Conservation (phyloP, 129 eudicot species). For the Tanacetum coccineum region DNA sequence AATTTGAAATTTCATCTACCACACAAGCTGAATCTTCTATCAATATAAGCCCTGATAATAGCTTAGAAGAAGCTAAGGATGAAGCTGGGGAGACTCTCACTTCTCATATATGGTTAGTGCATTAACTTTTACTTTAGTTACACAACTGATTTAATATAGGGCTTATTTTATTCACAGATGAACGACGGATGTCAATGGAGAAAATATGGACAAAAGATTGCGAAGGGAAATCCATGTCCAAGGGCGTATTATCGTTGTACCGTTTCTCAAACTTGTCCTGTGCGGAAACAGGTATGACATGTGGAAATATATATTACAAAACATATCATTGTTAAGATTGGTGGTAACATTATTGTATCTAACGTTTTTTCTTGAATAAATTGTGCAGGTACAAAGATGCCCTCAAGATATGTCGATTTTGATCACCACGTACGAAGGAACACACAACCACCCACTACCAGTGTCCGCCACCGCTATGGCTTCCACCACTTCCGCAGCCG, state of each 20-base stretch:
- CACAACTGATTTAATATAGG: not conserved
- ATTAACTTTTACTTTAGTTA: not conserved
- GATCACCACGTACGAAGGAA: slow-evolving; percentile 91
- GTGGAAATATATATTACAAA: not conserved
- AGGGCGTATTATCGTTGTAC: slow-evolving; percentile 93
- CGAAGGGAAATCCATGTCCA: slow-evolving; percentile 94
- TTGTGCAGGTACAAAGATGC: slow-evolving; percentile 79
- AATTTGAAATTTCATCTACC: slow-evolving; percentile 37
- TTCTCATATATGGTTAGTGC: not conserved
- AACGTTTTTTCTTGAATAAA: slow-evolving; percentile 7
- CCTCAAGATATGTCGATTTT: slow-evolving; percentile 84
- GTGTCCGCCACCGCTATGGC: slow-evolving; percentile 91
- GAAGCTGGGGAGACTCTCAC: slow-evolving; percentile 34
- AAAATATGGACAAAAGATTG: slow-evolving; percentile 89
- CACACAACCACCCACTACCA: slow-evolving; percentile 87
- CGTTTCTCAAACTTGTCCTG: slow-evolving; percentile 81
- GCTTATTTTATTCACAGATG: slow-evolving; percentile 40
- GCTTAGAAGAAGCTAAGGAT: slow-evolving; percentile 66
- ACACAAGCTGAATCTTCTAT: slow-evolving; percentile 26
- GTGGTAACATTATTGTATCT: not conserved
- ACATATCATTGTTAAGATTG: no score
- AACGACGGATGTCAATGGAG: slow-evolving; percentile 98
- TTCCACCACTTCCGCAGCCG: slow-evolving; percentile 87
- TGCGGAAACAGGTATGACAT: slow-evolving; percentile 68
- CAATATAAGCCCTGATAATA: slow-evolving; percentile 46